These are phyloP conservation scores for Aspergillus sojae DNA, from an alignment of 2,329 filamentous ascomycete genomes.

Conservation along the genomic window DNA sequence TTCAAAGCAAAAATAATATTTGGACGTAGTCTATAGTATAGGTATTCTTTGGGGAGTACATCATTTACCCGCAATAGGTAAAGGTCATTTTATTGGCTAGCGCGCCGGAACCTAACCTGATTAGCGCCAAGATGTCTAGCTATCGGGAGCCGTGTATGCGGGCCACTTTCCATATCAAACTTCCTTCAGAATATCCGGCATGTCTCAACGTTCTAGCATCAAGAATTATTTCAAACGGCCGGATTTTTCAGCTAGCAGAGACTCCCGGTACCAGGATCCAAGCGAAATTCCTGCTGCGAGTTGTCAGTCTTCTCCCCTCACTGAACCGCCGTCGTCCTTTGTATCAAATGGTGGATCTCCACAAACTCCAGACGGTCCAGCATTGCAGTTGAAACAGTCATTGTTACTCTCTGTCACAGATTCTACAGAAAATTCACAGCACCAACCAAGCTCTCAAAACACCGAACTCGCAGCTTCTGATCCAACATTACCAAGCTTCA, in stretches of 20 bases:
- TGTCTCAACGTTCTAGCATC: slow-evolving; percentile 39
- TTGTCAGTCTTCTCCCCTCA: slow-evolving; percentile 30
- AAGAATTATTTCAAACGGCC: slow-evolving; percentile 52
- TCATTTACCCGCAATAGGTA: neutral
- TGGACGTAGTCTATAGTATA: neutral
- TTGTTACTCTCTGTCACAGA: slow-evolving; percentile 17
- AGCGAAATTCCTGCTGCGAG: slow-evolving; percentile 19
- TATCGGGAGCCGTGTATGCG: slow-evolving; percentile 3
- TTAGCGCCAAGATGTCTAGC: neutral
- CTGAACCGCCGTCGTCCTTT: slow-evolving; percentile 29
- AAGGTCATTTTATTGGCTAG: neutral
- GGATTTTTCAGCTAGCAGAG: slow-evolving; percentile 20
- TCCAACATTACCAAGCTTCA: slow-evolving; percentile 27
- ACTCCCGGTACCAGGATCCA: slow-evolving; percentile 6
- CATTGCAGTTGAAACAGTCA: slow-evolving; percentile 21
- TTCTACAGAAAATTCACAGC: slow-evolving; percentile 5
- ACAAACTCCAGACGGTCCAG: slow-evolving; percentile 16
- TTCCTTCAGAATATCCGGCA: slow-evolving; percentile 17
- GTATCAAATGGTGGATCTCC: slow-evolving; percentile 21
- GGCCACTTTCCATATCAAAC: slow-evolving; percentile 8
- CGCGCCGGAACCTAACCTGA: neutral
- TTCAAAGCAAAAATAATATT: neutral
- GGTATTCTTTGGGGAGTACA: neutral
- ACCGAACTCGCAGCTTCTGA: slow-evolving; percentile 14
- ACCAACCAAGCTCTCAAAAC: slow-evolving; percentile 24